Conservation (phyloP, 768 basidiomycete species). For the Pholiota molesta region DNA sequence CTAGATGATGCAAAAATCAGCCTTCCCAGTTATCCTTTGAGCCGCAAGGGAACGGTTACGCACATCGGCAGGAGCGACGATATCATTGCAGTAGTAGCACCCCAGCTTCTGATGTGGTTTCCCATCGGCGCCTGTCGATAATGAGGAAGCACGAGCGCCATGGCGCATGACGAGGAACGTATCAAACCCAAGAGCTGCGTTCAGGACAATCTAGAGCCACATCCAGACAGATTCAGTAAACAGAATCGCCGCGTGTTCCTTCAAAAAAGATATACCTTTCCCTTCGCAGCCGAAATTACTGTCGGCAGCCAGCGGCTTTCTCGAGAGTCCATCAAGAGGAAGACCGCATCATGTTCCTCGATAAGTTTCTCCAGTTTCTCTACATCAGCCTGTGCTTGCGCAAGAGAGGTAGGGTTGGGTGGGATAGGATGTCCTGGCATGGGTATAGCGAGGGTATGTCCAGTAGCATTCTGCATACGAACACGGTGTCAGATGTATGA, state of each 20-base stretch:
- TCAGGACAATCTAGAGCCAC: slow-evolving; percentile 75
- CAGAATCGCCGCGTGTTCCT: not conserved
- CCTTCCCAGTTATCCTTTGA: slow-evolving; percentile 23
- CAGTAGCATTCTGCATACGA: slow-evolving; percentile 70
- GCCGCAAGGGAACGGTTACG: slow-evolving; percentile 14
- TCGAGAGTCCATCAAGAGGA: slow-evolving; percentile 96
- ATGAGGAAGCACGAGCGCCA: slow-evolving; percentile 58
- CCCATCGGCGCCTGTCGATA: slow-evolving; percentile 29
- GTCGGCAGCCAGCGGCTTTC: slow-evolving; percentile 98
- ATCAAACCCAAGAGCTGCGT: slow-evolving; percentile 95
- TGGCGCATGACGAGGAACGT: slow-evolving; percentile 97
- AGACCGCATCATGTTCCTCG: slow-evolving; percentile 86
- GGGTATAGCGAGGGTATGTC: slow-evolving; percentile 80
- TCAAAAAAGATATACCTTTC: slow-evolving; percentile 58
- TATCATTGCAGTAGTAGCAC: slow-evolving; percentile 98
- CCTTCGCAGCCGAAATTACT: slow-evolving; percentile 79
- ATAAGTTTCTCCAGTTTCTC: slow-evolving; percentile 74
- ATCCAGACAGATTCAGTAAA: not conserved
- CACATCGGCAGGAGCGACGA: slow-evolving; percentile 95
- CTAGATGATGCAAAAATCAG: slow-evolving; percentile 21
- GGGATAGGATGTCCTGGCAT: slow-evolving; percentile 98
- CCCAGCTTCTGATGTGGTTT: slow-evolving; percentile 56
- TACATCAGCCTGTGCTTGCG: slow-evolving; percentile 69
- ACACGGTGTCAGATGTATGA: not conserved
- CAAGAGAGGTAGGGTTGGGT: slow-evolving; percentile 44